Evolutionary conservation across 352 stramenopile species (phyloP), one percentile per base, ranked within the genome.

Genomic region (Phytophthora sp.): DNA sequence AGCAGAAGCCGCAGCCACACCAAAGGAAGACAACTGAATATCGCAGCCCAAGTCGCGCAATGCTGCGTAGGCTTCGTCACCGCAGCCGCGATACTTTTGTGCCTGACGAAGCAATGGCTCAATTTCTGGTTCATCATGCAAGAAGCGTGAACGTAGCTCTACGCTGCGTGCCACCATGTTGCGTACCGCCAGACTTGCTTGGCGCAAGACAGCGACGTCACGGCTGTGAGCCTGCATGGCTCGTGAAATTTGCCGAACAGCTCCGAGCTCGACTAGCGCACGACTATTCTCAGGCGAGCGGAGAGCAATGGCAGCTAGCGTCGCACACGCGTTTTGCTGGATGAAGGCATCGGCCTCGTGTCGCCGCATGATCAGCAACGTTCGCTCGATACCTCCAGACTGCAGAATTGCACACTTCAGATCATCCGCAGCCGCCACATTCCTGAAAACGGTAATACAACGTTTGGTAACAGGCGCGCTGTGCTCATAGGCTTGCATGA

Each of bases 31-130:
- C 20, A 93, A 65, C 45, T 82, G 74, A 63, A 93, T 91, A 21
- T 90, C 74, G 49, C 80, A 91, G 8, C 83, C 83, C 7, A 94
- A 61, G 42, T 94, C 86, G 0, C 86, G 77, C 46, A 94, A 57
- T 12, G 86, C 86, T 36, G 81, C 86, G 49, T 94, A 94, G 9
- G 84, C 86, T 73, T 92, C 84, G 47, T 92, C 84, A 16, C 84
- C 84, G 50, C 86, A 94, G 13, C 74, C 81, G 16, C 81, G 83
- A 56, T 84, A 83, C 27, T 80, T 53, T 50, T 91, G 81, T 1
- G 81, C 82, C n/a, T 82, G 63, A 5, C 82, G 79, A 47, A 94
- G 72, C 54, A 93, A 18, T 26, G 71, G 57, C 52, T 94, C 82
- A 1, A 93, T 81, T 24, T 84, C 72, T 36, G 60, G 63, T 36